Evolutionary conservation across 2,329 filamentous ascomycete species (phyloP).

Genomic region (Aspergillus quadrilineatus): DNA sequence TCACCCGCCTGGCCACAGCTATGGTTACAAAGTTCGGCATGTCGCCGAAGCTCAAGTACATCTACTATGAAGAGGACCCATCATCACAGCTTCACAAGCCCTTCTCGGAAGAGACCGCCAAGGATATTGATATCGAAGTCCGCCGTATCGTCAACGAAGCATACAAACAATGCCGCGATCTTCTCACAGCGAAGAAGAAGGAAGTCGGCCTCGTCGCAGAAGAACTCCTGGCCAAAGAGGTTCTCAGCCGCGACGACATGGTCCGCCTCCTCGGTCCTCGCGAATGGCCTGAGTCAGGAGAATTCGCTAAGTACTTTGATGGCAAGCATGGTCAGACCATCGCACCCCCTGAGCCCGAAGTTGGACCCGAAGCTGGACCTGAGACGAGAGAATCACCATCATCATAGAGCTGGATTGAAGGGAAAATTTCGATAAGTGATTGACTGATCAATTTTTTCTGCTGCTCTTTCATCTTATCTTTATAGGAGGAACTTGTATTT

Average conservation of each 20-base stretch:
- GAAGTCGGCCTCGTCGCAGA: slow-evolving; percentile 89
- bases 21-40: slow-evolving; percentile 99
- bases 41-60: slow-evolving; percentile 87
- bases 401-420: slow-evolving; percentile 19
- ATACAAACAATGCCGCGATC: slow-evolving; percentile 82
- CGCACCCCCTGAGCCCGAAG: slow-evolving; percentile 50
- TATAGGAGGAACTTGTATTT: slow-evolving; percentile 11
- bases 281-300: slow-evolving; percentile 79
- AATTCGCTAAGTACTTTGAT: slow-evolving; percentile 93
- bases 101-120: slow-evolving; percentile 90
- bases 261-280: slow-evolving; percentile 80
- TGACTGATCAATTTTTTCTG: slow-evolving; percentile 14
- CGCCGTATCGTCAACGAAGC: slow-evolving; percentile 88
- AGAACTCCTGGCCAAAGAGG: slow-evolving; percentile 88
- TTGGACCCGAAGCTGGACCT: slow-evolving; percentile 42
- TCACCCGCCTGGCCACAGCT: slow-evolving; percentile 88
- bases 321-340: slow-evolving; percentile 52
- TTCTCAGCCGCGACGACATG: slow-evolving; percentile 88
- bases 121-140: slow-evolving; percentile 88
- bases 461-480: neutral
- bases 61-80: slow-evolving; percentile 78
- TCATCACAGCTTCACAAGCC: slow-evolving; percentile 86
- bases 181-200: slow-evolving; percentile 80
- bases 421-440: slow-evolving; percentile 14
- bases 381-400: slow-evolving; percentile 34